A percentile compares a stretch with the other conserved stretches of the same genome.
phyloP scores from a whole-genome alignment of 2,329 filamentous ascomycete species.

The Fusarium sp. region DNA sequence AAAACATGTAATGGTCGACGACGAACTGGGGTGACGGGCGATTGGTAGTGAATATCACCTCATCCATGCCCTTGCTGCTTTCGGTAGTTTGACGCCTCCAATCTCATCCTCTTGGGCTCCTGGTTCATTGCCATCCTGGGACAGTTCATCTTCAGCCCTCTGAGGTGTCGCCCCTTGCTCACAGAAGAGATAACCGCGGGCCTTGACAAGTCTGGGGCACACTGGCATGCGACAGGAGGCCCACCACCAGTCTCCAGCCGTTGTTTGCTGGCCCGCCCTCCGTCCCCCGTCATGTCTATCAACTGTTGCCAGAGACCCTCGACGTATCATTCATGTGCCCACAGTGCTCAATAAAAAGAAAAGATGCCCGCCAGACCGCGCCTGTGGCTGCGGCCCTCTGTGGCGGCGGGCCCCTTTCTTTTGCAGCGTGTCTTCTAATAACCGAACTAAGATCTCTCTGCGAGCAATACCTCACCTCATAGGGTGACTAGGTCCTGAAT shows the following conservation, averaged over 20 bases:
- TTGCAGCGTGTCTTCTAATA: background rate
- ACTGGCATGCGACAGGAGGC: conserved; percentile 6
- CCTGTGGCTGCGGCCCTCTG: background rate
- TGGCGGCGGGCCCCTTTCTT: conserved; percentile 2
- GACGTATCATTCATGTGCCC: background rate
- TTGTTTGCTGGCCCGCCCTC: background rate
- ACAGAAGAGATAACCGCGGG: background rate
- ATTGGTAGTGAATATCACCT: background rate
- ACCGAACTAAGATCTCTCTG: background rate
- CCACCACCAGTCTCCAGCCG: background rate
- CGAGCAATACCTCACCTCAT: background rate
- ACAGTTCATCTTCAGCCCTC: conserved; percentile 10
- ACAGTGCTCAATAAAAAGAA: conserved; percentile 1
- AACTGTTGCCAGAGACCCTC: background rate
- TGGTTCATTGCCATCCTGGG: background rate
- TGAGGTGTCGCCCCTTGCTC: background rate
- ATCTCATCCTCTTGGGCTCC: background rate
- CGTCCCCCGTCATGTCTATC: background rate
- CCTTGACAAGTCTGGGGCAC: background rate
- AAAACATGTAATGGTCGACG: background rate
- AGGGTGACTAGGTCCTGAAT: background rate
- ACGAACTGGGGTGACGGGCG: background rate
- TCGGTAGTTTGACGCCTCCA: conserved; percentile 4
- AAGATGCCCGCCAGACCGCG: background rate
- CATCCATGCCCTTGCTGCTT: background rate